Percentiles rank a stretch among this genome's conserved stretches.
These are phyloP conservation scores for Neurospora crassa DNA, from an alignment of 2,329 filamentous ascomycete genomes.

Conservation along the genomic window DNA sequence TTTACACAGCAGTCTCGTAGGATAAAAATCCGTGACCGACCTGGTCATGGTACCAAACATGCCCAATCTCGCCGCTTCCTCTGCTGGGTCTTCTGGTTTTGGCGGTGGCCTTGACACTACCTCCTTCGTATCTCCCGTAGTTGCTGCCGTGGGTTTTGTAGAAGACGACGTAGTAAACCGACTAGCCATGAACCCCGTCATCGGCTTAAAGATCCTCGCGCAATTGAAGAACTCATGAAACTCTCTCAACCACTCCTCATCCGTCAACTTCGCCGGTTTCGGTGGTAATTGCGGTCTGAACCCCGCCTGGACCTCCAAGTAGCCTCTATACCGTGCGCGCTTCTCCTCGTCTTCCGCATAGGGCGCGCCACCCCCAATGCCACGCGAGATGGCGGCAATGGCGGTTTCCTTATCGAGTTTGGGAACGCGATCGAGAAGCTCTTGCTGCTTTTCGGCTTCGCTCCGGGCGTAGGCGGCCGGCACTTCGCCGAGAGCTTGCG, in stretches of 20 bases:
- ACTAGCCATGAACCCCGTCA: slow-evolving; percentile 85
- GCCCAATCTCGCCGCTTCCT: slow-evolving; percentile 76
- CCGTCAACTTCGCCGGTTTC: slow-evolving; percentile 33
- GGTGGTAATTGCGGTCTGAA: slow-evolving; percentile 46
- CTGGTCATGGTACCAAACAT: slow-evolving; percentile 92
- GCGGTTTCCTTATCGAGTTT: slow-evolving; percentile 58
- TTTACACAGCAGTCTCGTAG: slow-evolving; percentile 82
- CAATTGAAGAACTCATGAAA: slow-evolving; percentile 62
- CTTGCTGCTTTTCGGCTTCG: slow-evolving; percentile 51
- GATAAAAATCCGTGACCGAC: slow-evolving; percentile 61
- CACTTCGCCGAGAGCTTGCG: slow-evolving; percentile 65
- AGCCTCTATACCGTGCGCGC: slow-evolving; percentile 67
- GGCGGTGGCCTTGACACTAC: slow-evolving; percentile 37
- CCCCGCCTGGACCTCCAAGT: slow-evolving; percentile 69
- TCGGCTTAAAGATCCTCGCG: slow-evolving; percentile 73
- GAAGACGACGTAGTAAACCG: slow-evolving; percentile 61
- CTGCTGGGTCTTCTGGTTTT: slow-evolving; percentile 65
- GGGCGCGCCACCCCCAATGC: slow-evolving; percentile 58
- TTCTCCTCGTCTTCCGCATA: slow-evolving; percentile 79
- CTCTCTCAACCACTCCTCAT: slow-evolving; percentile 72
- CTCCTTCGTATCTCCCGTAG: slow-evolving; percentile 14
- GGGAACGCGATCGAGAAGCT: slow-evolving; percentile 50
- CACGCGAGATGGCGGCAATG: slow-evolving; percentile 57
- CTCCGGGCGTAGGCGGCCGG: slow-evolving; percentile 54
- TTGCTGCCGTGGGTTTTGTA: neutral